phyloP scores from a whole-genome alignment of 176 grass and related monocot species.

The Cocos nucifera region DNA sequence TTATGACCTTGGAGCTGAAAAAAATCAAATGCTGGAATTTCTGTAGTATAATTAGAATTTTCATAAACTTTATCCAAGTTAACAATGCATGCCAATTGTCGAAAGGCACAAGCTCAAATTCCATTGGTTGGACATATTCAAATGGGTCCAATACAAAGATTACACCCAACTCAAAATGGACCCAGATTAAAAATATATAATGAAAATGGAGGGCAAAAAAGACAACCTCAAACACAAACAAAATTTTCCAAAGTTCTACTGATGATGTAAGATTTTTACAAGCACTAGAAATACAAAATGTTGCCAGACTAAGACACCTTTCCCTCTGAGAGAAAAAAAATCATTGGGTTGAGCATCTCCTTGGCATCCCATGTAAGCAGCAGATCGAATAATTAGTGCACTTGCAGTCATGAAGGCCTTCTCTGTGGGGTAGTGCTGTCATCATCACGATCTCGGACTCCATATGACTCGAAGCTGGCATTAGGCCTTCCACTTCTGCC shows the following conservation, averaged over 20 bases:
- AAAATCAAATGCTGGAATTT: too few relatives aligned
- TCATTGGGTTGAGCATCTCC: conserved; percentile 22
- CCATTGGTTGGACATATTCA: conserved; percentile 48
- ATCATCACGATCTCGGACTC: conserved; percentile 14
- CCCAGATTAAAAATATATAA: conserved; percentile 11
- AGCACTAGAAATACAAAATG: conserved; percentile 29
- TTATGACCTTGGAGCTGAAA: too few relatives aligned
- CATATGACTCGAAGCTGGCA: conserved; percentile 12
- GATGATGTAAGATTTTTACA: conserved; percentile 61
- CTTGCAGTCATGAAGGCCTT: conserved; percentile 25
- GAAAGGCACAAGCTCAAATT: conserved; percentile 23
- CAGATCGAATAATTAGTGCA: conserved; percentile 5
- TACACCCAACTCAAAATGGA: conserved; percentile 37
- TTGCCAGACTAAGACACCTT: conserved; percentile 36
- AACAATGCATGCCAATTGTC: neutral
- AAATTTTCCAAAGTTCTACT: conserved; percentile 28
- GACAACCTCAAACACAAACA: conserved; percentile 29
- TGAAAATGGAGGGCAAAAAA: conserved; percentile 19
- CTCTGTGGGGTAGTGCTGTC: conserved; percentile 17
- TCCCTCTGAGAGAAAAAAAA: conserved; percentile 19
- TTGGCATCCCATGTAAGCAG: conserved; percentile 20
- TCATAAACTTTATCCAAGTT: too few relatives aligned
- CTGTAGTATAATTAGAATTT: too few relatives aligned
- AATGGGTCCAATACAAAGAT: conserved; percentile 32
- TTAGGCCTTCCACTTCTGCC: conserved; percentile 17